Evolutionary conservation across 306 rosid genomes (phyloP).

Genomic region (Prunus davidiana): DNA sequence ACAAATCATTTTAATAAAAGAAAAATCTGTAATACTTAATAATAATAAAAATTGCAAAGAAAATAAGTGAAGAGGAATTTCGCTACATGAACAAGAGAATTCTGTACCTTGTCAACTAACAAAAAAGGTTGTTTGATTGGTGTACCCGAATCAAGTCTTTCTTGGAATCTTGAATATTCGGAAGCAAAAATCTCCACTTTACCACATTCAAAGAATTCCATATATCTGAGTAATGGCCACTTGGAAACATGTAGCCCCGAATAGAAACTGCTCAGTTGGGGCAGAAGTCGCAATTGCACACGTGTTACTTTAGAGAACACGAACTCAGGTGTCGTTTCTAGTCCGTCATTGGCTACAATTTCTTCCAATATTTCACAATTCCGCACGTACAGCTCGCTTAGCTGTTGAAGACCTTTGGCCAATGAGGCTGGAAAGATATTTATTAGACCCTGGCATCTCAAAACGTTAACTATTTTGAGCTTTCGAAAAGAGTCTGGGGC

Average conservation of each 20-base stretch:
- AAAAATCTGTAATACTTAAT: too few relatives aligned
- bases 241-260: conserved; percentile 5
- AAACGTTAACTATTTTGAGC: neutral
- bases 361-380: conserved; percentile 17
- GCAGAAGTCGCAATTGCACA: neutral
- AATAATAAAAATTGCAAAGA: too few relatives aligned
- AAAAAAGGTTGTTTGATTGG: neutral
- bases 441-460: fast-evolving
- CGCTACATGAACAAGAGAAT: neutral
- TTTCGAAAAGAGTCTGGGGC: neutral
- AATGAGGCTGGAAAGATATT: conserved; percentile 21
- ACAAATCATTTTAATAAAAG: too few relatives aligned
- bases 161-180: neutral
- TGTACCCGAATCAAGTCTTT: neutral
- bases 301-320: neutral
- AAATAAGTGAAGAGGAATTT: neutral
- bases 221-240: conserved; percentile 3
- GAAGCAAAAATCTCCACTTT: neutral
- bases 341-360: conserved; percentile 16
- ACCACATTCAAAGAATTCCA: neutral
- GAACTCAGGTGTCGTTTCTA: neutral
- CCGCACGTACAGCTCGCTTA: conserved; percentile 7
- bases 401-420: conserved; percentile 20
- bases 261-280: conserved; percentile 15
- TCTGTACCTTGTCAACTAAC: conserved; percentile 7